A percentile compares a stretch with the other conserved stretches of the same genome.
These are phyloP conservation scores for Volvox reticuliferus DNA, from an alignment of 139 green algal genomes.

Conservation along the genomic window DNA sequence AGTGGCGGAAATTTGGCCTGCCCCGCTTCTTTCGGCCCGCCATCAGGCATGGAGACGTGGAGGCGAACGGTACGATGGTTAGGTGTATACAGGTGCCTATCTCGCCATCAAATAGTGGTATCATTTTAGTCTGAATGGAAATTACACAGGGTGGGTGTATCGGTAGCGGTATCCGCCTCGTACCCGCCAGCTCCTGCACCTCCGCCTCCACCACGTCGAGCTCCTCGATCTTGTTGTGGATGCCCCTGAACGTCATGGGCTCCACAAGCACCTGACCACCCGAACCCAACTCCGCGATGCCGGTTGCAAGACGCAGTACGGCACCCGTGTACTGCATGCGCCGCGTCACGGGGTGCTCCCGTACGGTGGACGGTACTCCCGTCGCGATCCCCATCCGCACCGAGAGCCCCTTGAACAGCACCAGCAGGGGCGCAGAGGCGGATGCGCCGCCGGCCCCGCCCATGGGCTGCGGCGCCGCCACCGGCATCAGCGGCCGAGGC, in stretches of 20 bases:
- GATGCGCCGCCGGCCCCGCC: neutral
- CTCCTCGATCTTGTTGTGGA: constrained; percentile 36
- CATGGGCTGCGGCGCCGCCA: neutral
- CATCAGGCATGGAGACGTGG: no score
- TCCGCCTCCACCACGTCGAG: constrained; percentile 18
- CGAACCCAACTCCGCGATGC: constrained; percentile 6
- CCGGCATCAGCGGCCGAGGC: constrained; percentile 17
- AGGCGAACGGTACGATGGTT: no score
- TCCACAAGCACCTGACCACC: constrained; percentile 37
- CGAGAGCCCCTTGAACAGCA: constrained; percentile 40
- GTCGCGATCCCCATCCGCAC: constrained; percentile 40
- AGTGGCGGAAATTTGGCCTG: no score
- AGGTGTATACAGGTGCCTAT: no score
- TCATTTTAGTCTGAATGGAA: no score
- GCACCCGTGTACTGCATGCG: constrained; percentile 45
- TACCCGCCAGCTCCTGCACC: constrained; percentile 37
- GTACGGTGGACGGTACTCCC: constrained; percentile 1
- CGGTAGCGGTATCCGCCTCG: no score
- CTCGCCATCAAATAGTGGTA: no score
- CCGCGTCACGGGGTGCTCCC: constrained; percentile 39
- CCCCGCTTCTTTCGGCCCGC: no score
- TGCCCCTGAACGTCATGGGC: constrained; percentile 39
- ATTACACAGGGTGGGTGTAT: no score
- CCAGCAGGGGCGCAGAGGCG: constrained; percentile 5
- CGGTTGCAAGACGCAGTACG: constrained; percentile 26